These are phyloP conservation scores for Chrysanthemum makinoi DNA, from an alignment of 129 eudicot genomes.

Conservation along the genomic window DNA sequence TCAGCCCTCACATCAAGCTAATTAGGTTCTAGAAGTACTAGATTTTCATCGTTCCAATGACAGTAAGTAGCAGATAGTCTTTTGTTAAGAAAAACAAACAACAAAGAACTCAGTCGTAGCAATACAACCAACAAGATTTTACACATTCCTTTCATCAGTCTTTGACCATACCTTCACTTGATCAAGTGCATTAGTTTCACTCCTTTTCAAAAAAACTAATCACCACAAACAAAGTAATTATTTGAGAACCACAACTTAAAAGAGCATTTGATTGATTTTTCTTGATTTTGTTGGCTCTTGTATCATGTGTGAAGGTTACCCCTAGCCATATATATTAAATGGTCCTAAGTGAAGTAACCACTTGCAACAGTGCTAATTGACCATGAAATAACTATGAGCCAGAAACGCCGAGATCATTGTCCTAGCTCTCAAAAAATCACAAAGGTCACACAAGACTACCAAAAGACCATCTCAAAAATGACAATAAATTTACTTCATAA, in stretches of 20 bases:
- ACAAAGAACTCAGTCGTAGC: too few species aligned
- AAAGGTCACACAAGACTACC: background rate
- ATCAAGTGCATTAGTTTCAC: background rate
- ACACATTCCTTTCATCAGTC: too few species aligned
- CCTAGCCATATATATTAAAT: background rate
- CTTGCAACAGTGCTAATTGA: background rate
- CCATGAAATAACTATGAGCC: background rate
- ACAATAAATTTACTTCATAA: background rate
- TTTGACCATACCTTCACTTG: too few species aligned
- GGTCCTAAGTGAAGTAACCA: background rate
- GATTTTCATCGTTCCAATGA: too few species aligned
- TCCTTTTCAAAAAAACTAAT: background rate
- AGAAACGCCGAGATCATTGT: background rate
- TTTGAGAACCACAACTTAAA: background rate
- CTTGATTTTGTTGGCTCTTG: background rate
- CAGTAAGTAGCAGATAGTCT: too few species aligned
- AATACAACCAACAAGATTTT: too few species aligned
- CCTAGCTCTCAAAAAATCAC: background rate
- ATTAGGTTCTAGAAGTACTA: too few species aligned
- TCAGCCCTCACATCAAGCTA: too few species aligned
- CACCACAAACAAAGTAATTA: background rate
- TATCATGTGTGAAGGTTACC: background rate
- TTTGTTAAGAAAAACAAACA: too few species aligned
- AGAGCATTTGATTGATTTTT: background rate
- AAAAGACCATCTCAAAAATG: background rate